Percentiles rank a stretch among this genome's conserved stretches.
Evolutionary conservation across 2,329 filamentous ascomycete genomes (phyloP).

Genomic region (Nemania abortiva): DNA sequence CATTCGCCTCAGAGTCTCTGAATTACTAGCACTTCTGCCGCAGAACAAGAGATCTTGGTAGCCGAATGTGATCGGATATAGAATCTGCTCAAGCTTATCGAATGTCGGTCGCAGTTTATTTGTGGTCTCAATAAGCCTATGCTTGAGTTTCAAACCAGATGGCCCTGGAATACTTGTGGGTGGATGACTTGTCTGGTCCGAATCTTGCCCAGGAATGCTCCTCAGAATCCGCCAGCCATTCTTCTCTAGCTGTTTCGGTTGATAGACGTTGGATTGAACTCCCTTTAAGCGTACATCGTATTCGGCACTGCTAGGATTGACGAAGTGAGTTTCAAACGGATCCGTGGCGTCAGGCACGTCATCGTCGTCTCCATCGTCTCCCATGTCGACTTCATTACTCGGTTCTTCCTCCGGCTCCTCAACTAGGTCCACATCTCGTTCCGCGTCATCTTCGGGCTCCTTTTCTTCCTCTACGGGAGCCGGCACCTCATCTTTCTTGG

Average conservation of each 20-base stretch:
- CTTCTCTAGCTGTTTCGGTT: constrained; percentile 59
- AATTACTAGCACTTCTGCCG: constrained; percentile 76
- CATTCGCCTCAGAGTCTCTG: constrained; percentile 75
- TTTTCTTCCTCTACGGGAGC: constrained; percentile 46
- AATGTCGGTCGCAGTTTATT: constrained; percentile 68
- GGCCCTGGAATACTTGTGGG: constrained; percentile 56
- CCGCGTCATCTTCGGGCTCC: constrained; percentile 52
- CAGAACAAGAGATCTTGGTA: constrained; percentile 86
- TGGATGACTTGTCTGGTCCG: constrained; percentile 50
- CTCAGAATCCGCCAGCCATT: constrained; percentile 63
- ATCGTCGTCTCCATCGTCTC: constrained; percentile 63
- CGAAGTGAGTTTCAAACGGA: constrained; percentile 86
- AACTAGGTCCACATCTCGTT: constrained; percentile 57
- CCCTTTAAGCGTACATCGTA: constrained; percentile 66
- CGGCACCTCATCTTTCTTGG: constrained; percentile 38
- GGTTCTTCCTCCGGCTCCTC: constrained; percentile 65
- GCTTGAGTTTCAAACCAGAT: constrained; percentile 73
- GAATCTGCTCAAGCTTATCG: constrained; percentile 69
- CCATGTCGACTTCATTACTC: constrained; percentile 50
- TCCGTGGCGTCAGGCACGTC: constrained; percentile 66
- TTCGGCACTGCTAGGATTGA: constrained; percentile 71
- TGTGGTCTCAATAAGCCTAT: constrained; percentile 71
- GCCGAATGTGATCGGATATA: constrained; percentile 81
- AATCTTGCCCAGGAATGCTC: constrained; percentile 59
- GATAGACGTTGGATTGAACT: constrained; percentile 64